These are phyloP conservation scores for Fusarium nurragi DNA, from an alignment of 2,329 filamentous ascomycete species.

Conservation along the genomic window DNA sequence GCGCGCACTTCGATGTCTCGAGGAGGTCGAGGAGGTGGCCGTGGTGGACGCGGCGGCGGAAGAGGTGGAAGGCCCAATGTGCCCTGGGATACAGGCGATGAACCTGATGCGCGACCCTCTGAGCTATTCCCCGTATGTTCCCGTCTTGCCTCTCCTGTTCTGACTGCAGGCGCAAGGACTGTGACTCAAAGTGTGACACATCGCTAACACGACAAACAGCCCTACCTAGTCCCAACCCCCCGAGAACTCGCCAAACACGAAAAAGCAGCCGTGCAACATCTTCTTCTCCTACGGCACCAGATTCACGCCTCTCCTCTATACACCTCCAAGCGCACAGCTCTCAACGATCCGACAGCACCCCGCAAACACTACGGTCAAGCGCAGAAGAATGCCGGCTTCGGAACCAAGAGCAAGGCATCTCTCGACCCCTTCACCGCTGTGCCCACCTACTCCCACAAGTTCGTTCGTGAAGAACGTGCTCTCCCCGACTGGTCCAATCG, in stretches of 20 bases:
- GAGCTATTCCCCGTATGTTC: conserved; percentile 66
- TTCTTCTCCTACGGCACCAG: conserved; percentile 66
- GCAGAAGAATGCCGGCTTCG: conserved; percentile 67
- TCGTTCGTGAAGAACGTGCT: conserved; percentile 60
- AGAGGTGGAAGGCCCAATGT: conserved; percentile 58
- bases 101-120: conserved; percentile 66
- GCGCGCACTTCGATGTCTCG: conserved; percentile 56
- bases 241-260: conserved; percentile 57
- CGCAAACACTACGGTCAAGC: conserved; percentile 63
- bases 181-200: not conserved
- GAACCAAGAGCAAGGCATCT: conserved; percentile 63
- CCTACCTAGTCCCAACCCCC: conserved; percentile 60
- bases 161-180: not conserved
- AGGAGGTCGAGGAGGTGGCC: conserved; percentile 62
- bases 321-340: conserved; percentile 61
- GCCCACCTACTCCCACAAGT: conserved; percentile 67
- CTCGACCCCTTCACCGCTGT: conserved; percentile 67
- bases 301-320: conserved; percentile 65
- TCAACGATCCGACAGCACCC: conserved; percentile 53
- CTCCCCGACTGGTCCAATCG: conserved; percentile 63
- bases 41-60: conserved; percentile 60
- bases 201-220: conserved; percentile 48
- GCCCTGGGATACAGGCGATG: conserved; percentile 63
- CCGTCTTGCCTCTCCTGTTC: not conserved
- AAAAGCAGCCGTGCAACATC: conserved; percentile 58